phyloP scores from a whole-genome alignment of 768 basidiomycete species.

The Kwoniella heveanensis region DNA sequence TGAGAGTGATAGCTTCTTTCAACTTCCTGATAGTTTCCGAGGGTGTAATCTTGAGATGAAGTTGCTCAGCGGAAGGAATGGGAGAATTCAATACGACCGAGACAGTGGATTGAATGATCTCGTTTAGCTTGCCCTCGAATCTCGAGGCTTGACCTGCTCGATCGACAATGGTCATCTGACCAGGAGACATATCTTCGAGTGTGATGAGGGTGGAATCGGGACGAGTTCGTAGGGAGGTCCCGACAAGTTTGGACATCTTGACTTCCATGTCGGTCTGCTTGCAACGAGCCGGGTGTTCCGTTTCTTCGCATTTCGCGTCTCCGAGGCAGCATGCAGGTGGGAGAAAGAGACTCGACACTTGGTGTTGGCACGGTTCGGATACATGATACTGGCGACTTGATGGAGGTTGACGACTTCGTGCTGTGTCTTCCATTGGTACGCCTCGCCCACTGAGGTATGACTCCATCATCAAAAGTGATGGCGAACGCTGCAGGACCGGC shows the following conservation, averaged over 20 bases:
- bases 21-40: not conserved
- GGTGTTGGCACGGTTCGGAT: not conserved
- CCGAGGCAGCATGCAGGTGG: not conserved
- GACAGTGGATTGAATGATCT: not conserved
- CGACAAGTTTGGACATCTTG: not conserved
- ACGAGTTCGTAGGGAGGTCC: not conserved
- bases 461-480: not conserved
- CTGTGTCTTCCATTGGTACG: not conserved
- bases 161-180: not conserved
- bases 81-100: not conserved
- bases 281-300: constrained; percentile 2
- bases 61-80: not conserved
- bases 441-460: not conserved
- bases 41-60: not conserved
- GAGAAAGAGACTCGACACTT: not conserved
- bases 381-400: not conserved
- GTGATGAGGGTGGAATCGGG: not conserved
- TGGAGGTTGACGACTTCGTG: constrained; percentile 12
- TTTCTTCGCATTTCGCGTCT: not conserved
- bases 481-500: not conserved
- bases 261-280: not conserved
- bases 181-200: not conserved
- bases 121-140: not conserved
- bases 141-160: not conserved
- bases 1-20: not conserved